Evolutionary conservation across 2,329 filamentous ascomycete species (phyloP).

Genomic region (Exophiala oligosperma): DNA sequence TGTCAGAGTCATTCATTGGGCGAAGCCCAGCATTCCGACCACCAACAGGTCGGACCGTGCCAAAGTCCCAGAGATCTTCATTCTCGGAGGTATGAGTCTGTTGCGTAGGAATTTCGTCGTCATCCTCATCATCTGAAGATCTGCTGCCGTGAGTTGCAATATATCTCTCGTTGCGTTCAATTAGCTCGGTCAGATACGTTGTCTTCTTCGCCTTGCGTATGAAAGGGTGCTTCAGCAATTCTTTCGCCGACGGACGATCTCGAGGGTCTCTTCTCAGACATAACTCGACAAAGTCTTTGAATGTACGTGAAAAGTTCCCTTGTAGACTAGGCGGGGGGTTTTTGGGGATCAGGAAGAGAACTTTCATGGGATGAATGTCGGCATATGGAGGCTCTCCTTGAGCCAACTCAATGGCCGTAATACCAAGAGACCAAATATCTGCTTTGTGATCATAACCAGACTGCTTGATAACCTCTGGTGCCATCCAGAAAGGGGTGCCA

Average conservation of each 20-base stretch:
- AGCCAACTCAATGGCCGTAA: conserved; percentile 88
- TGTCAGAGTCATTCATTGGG: conserved; percentile 76
- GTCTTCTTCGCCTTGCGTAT: conserved; percentile 91
- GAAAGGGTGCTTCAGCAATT: conserved; percentile 86
- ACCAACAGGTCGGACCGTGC: conserved; percentile 82
- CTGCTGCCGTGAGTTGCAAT: conserved; percentile 74
- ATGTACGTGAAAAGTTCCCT: conserved; percentile 76
- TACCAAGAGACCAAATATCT: conserved; percentile 95
- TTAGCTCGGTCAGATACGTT: conserved; percentile 93
- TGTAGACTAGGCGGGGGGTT: conserved; percentile 81
- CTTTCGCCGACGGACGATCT: conserved; percentile 82
- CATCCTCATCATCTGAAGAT: conserved; percentile 66
- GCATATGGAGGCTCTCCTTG: conserved; percentile 92
- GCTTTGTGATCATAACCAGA: conserved; percentile 97
- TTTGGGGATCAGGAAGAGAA: conserved; percentile 93
- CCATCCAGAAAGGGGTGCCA: conserved; percentile 99
- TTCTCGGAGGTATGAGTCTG: conserved; percentile 55
- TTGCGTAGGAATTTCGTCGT: conserved; percentile 41
- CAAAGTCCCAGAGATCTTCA: conserved; percentile 98
- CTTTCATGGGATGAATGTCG: conserved; percentile 98
- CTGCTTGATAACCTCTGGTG: conserved; percentile 97
- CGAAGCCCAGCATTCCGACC: conserved; percentile 65
- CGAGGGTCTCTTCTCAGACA: conserved; percentile 87
- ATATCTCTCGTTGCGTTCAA: conserved; percentile 88
- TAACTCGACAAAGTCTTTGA: conserved; percentile 80